Base-by-base conservation (phyloP, 2,329 filamentous ascomycete species). In the Arthrobotrys conoides region DNA sequence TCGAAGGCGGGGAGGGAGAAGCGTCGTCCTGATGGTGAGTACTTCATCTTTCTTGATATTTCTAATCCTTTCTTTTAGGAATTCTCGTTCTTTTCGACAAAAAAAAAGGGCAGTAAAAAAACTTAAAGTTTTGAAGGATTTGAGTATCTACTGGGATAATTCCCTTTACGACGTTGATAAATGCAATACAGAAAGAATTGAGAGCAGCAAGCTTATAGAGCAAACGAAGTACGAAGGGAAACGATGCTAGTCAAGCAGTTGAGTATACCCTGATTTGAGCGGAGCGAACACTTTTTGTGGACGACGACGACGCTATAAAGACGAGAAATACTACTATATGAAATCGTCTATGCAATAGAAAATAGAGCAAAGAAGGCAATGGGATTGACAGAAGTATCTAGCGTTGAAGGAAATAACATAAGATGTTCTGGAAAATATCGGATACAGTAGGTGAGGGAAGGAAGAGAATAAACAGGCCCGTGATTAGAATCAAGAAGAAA, bases 1-100 rank as follows among this genome's bases (percentile, higher is more conserved):
- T 68, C 63, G 24, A 75, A 63, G 22, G 71, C 24, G 20, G 71
- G 71, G 1, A 75, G 64, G 2, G 71, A 75, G 38, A 68, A 63
- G 5, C 71, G 71, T 27, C 71, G 51, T 16, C 41, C 55, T 1
- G 41, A 16, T 46, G 71, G 44, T 18, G 63, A 49, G 30, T 55
- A 64, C 51, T 48, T 68, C 71, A 75, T 75, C 20, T 55, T 38
- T 46, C 53, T 6, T 33, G 24, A 30, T 64, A 0, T 4, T 41
- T 44, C 55, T 61, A 27, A 33, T 27, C 2, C 10, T 44, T 38
- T 38, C n/a, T n/a, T n/a, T 10, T 36, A 36, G 51, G 9, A n/a
- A n/a, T 57, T n/a, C 18, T 30, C 3, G 27, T 48, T 30, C 24
- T 48, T 6, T 30, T 30, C 27, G 12, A 41, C 12, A 41, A n/a